Evolutionary conservation across 2,329 filamentous ascomycete species (phyloP), one percentile per base, ranked within the genome.

Genomic region (Verticillium alfalfae): DNA sequence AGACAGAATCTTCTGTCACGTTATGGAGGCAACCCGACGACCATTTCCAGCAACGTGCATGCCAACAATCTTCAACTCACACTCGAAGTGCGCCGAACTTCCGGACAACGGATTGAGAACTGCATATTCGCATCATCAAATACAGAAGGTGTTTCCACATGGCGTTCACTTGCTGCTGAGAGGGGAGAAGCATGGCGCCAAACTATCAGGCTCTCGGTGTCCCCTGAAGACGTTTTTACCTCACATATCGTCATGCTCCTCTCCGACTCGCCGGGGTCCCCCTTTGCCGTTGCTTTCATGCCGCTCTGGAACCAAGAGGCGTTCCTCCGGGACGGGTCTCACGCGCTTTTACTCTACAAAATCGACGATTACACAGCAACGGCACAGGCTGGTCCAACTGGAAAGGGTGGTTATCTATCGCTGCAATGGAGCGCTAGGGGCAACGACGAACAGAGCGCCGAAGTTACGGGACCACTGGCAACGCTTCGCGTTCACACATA

Each of bases 271-370:
- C 93, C 94, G 0, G 89, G 90, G 60, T 89, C 92, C 56, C 93
- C 95, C 0, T 97, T 98, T 73, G 94, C 95, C 2, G 82, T 98
- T 54, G 91, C 91, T 15, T 93, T 96, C 82, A 88, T 99, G 79
- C 95, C 95, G 0, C 81, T 99, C 2, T 99, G 96, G 95, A 91
- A 94, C 59, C 86, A 92, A 31, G 88, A 93, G 62, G 94, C 95
- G 0, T 99, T 99, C 70, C 86, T 96, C 58, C 85, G 88, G 57
- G 94, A 99, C 71, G 94, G 94, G 0, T 78, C 86, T 22, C 94
- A 97, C 72, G 87, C 87, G 2, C 78, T 97, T 57, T 79, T 96
- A 2, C 78, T 99, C 55, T 97, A 98, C 78, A 91, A 90, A 66
- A 91, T 97, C 69, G 96, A 99, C 69, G 96, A 98, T 72, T 85